These are phyloP conservation scores for Ophiostoma sp. DNA, from an alignment of 2,329 filamentous ascomycete genomes.

Conservation along the genomic window DNA sequence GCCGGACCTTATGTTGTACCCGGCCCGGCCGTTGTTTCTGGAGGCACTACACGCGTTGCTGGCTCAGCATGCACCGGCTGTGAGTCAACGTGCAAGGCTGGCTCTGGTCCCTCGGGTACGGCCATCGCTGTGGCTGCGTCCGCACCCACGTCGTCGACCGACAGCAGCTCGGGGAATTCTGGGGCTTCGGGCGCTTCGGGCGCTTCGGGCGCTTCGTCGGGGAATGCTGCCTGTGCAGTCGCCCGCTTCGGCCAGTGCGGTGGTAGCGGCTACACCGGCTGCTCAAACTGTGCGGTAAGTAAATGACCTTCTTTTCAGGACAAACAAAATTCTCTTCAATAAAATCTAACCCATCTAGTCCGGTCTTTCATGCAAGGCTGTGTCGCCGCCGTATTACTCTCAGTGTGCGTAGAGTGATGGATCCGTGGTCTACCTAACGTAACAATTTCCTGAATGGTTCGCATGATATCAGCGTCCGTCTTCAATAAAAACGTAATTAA, in stretches of 20 bases:
- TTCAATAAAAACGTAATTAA: background rate
- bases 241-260: conserved; percentile 43
- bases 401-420: conserved; percentile 38
- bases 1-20: conserved; percentile 43
- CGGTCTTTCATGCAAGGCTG: conserved; percentile 40
- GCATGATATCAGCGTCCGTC: no score
- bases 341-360: conserved; percentile 29
- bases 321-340: background rate
- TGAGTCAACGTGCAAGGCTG: conserved; percentile 43
- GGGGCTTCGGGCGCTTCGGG: conserved; percentile 13
- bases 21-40: conserved; percentile 45
- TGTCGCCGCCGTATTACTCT: conserved; percentile 44
- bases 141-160: conserved; percentile 18
- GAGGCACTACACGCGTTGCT: conserved; percentile 44
- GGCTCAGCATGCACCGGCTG: conserved; percentile 45
- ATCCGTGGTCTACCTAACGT: no score
- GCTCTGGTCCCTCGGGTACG: conserved; percentile 32
- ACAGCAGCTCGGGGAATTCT: conserved; percentile 18
- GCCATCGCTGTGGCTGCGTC: conserved; percentile 22
- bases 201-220: conserved; percentile 35
- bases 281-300: conserved; percentile 44
- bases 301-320: conserved; percentile 27
- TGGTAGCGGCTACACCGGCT: conserved; percentile 44
- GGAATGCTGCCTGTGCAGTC: conserved; percentile 37
- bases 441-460: background rate